Conservation (phyloP, 768 basidiomycete species). For the Leccinum subgranulosum region DNA sequence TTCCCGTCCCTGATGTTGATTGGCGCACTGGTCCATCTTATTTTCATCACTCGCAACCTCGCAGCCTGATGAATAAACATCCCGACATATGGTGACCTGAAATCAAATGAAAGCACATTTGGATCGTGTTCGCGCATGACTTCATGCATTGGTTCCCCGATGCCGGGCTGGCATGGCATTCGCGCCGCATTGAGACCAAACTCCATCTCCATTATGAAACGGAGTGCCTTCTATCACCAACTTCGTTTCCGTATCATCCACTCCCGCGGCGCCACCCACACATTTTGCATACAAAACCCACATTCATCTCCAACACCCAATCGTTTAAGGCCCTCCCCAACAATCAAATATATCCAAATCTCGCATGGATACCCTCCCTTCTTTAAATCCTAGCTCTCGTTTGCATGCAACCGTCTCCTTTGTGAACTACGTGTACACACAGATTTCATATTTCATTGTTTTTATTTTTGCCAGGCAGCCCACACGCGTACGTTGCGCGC, state of each 20-base stretch:
- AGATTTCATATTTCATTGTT: not conserved
- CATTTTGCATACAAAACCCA: not conserved
- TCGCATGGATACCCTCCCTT: conserved; percentile 6
- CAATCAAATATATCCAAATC: not conserved
- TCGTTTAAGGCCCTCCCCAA: not conserved
- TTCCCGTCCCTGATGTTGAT: not conserved
- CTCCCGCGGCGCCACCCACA: not conserved
- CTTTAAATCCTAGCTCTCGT: not conserved
- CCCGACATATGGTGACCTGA: not conserved
- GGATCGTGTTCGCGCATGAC: not conserved
- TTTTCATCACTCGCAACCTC: not conserved
- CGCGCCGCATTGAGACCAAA: not conserved
- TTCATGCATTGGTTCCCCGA: not conserved
- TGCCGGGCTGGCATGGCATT: not conserved
- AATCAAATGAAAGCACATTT: conserved; percentile 1
- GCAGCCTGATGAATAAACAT: conserved; percentile 10
- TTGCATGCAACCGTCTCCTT: not conserved
- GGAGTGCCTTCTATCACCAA: not conserved
- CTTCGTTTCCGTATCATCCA: not conserved
- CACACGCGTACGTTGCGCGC: not conserved
- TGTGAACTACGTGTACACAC: not conserved
- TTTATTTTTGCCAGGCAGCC: not conserved
- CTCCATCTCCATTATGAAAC: not conserved
- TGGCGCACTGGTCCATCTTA: not conserved
- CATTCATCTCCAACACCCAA: not conserved